phyloP scores from a whole-genome alignment of 1,139 yeast genomes.

The Yamadazyma spencermartinsiae region DNA sequence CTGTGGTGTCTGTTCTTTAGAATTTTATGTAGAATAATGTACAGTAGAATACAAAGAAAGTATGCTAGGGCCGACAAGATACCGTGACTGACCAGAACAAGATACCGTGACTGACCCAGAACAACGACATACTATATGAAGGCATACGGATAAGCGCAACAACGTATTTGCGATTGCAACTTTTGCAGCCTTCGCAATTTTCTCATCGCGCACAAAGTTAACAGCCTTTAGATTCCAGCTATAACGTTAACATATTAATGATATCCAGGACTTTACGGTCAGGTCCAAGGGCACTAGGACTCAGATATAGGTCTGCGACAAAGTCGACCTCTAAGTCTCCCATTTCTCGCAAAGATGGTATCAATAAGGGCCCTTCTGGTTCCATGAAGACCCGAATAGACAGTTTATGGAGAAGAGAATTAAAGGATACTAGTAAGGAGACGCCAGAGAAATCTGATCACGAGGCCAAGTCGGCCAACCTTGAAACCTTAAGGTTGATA shows the following conservation, averaged over 20 bases:
- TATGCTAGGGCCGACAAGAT: no score
- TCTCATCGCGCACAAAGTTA: no score
- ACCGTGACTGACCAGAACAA: no score
- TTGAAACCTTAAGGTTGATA: not conserved
- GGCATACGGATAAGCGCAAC: no score
- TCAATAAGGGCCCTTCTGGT: not conserved
- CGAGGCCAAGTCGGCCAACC: not conserved
- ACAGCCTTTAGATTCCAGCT: no score
- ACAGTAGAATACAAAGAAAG: not conserved
- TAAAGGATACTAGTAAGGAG: not conserved
- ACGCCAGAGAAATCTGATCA: not conserved
- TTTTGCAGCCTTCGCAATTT: no score
- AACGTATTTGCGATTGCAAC: no score
- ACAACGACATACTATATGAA: no score
- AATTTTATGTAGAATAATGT: not conserved
- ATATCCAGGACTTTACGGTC: not conserved
- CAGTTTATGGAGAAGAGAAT: not conserved
- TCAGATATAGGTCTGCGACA: not conserved
- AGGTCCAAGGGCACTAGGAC: not conserved
- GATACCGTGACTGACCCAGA: no score
- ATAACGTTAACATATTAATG: not conserved
- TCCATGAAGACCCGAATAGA: not conserved
- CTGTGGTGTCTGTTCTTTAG: slow-evolving; percentile 66
- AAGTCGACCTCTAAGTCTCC: not conserved
- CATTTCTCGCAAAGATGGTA: not conserved